Evolutionary conservation across 306 rosid genomes (phyloP).

Genomic region (Trifolium fragiferum): DNA sequence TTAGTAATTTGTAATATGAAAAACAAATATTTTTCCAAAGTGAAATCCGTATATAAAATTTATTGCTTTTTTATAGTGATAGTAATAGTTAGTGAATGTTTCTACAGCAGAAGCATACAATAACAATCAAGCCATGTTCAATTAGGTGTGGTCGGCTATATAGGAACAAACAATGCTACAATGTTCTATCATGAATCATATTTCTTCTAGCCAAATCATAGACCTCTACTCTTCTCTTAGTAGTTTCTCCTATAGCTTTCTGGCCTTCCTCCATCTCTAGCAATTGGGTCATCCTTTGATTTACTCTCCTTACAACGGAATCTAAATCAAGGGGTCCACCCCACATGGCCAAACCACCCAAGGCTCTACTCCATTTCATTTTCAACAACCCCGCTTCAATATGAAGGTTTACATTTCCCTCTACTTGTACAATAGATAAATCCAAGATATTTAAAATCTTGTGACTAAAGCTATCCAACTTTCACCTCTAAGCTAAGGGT

Average conservation of each 20-base stretch:
- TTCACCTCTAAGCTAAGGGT: neutral
- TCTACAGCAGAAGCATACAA: conserved; percentile 1
- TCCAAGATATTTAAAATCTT: conserved; percentile 2
- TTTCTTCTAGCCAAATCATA: neutral
- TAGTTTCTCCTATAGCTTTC: neutral
- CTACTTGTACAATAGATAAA: neutral
- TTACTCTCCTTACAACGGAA: neutral
- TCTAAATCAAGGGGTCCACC: neutral
- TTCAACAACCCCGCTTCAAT: neutral
- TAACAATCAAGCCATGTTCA: neutral
- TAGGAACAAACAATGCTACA: neutral
- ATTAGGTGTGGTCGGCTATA: neutral
- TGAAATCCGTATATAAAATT: conserved; percentile 22
- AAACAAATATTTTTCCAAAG: conserved; percentile 14
- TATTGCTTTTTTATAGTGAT: conserved; percentile 3
- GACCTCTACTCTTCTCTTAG: neutral
- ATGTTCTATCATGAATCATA: neutral
- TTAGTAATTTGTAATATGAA: conserved; percentile 15
- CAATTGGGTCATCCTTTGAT: neutral
- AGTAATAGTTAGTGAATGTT: neutral
- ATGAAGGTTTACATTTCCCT: neutral
- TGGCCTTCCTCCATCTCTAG: neutral
- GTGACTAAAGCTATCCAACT: conserved; percentile 4
- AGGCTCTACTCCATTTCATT: neutral
- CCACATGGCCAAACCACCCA: neutral